Evolutionary conservation across 768 basidiomycete species (phyloP).

Genomic region (Mycena indigotica): DNA sequence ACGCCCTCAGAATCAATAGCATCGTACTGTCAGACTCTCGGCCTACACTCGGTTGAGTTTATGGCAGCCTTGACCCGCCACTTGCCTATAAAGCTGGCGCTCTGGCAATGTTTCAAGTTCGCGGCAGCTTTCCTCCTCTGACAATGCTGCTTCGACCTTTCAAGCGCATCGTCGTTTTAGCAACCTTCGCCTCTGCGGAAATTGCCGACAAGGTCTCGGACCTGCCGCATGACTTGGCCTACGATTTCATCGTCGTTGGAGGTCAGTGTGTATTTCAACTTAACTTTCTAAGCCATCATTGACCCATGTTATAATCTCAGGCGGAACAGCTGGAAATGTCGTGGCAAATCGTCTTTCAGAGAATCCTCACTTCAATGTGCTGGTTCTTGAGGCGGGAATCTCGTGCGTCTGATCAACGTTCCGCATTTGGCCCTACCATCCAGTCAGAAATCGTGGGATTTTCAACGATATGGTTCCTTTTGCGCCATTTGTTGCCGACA

Average conservation of each 20-base stretch:
- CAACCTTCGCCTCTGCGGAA: neutral
- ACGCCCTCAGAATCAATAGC: too few species aligned
- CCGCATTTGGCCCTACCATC: neutral
- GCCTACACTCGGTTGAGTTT: too few species aligned
- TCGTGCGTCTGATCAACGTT: neutral
- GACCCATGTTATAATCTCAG: neutral
- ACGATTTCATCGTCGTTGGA: neutral
- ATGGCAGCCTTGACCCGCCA: too few species aligned
- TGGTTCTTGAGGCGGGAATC: neutral
- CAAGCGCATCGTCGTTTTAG: neutral
- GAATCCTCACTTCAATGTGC: neutral
- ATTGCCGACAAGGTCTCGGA: neutral
- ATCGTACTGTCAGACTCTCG: too few species aligned
- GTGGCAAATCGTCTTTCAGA: neutral
- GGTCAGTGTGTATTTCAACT: neutral
- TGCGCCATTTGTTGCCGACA: neutral
- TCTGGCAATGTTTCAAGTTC: too few species aligned
- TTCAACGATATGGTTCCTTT: neutral
- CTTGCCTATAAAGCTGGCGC: too few species aligned
- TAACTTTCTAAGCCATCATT: neutral
- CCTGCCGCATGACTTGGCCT: neutral
- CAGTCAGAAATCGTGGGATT: neutral
- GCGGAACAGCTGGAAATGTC: neutral
- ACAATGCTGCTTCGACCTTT: too few species aligned
- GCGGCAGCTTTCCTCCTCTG: too few species aligned